phyloP scores from a whole-genome alignment of 1,139 yeast genomes.

The Taphrina communis region DNA sequence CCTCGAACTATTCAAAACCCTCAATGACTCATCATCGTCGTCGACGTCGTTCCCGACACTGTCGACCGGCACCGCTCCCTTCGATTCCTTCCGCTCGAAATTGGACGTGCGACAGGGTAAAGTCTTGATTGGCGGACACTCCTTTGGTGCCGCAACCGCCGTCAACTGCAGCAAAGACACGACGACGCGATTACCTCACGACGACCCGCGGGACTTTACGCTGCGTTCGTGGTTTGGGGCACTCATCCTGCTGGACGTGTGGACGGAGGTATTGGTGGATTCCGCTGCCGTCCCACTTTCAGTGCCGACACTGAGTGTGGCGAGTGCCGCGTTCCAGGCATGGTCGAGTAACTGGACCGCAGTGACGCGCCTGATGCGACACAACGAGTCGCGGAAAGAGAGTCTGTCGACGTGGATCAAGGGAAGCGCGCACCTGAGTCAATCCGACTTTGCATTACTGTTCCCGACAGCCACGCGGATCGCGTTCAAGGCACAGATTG shows the following conservation, averaged over 20 bases:
- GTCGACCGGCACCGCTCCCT: background rate
- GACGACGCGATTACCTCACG: slow-evolving; percentile 16
- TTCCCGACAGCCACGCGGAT: slow-evolving; percentile 45
- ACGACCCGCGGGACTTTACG: slow-evolving; percentile 5
- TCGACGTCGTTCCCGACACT: background rate
- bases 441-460: slow-evolving; percentile 46
- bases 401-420: slow-evolving; percentile 38
- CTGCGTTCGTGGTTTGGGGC: slow-evolving; percentile 24
- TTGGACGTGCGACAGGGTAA: slow-evolving; percentile 16
- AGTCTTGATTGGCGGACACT: slow-evolving; percentile 46
- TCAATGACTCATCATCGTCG: background rate
- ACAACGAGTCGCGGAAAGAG: background rate
- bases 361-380: slow-evolving; percentile 41
- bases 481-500: slow-evolving; percentile 40
- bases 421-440: slow-evolving; percentile 50
- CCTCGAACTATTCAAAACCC: slow-evolving; percentile 41
- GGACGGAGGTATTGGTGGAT: slow-evolving; percentile 46
- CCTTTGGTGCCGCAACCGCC: slow-evolving; percentile 48
- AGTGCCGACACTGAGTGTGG: slow-evolving; percentile 44
- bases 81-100: slow-evolving; percentile 1
- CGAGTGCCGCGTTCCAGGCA: slow-evolving; percentile 45
- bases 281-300: slow-evolving; percentile 42
- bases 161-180: slow-evolving; percentile 43
- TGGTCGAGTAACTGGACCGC: slow-evolving; percentile 45
- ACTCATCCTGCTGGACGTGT: slow-evolving; percentile 46